Percentiles rank a stretch among this genome's conserved stretches.
Conservation (phyloP, 306 rosid species). For the Mucuna pruriens region DNA sequence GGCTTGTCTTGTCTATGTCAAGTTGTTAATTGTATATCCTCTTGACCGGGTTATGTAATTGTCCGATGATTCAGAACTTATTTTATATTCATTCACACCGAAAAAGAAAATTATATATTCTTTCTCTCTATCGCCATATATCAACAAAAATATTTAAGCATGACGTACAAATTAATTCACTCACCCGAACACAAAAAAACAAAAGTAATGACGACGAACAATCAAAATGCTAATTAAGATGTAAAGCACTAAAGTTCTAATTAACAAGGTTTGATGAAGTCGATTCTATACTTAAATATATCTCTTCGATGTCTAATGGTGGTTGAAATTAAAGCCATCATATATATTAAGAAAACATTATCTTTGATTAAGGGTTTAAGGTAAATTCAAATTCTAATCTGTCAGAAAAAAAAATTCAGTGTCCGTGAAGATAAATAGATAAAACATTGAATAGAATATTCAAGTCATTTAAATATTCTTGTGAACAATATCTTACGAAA, state of each 20-base stretch:
- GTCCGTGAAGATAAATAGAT: neutral
- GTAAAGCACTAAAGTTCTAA: neutral
- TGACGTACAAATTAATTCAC: neutral
- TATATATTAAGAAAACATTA: neutral
- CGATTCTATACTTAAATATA: neutral
- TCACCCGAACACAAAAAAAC: neutral
- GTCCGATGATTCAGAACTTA: neutral
- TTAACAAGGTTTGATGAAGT: neutral
- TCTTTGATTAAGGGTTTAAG: neutral
- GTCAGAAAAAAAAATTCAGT: neutral
- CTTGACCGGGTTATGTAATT: neutral
- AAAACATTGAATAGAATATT: neutral
- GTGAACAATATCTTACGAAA: neutral
- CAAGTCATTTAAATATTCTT: neutral
- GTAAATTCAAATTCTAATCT: neutral
- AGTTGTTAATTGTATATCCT: slow-evolving; percentile 22
- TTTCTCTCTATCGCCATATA: neutral
- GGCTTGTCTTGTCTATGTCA: slow-evolving; percentile 23
- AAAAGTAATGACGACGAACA: neutral
- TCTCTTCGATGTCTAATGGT: neutral
- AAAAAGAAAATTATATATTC: neutral
- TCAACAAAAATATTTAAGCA: neutral
- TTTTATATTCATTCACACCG: neutral
- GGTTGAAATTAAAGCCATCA: neutral
- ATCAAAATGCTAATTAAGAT: neutral